Conservation (phyloP, 2,329 filamentous ascomycete species). For the Penicillium brasilianum region DNA sequence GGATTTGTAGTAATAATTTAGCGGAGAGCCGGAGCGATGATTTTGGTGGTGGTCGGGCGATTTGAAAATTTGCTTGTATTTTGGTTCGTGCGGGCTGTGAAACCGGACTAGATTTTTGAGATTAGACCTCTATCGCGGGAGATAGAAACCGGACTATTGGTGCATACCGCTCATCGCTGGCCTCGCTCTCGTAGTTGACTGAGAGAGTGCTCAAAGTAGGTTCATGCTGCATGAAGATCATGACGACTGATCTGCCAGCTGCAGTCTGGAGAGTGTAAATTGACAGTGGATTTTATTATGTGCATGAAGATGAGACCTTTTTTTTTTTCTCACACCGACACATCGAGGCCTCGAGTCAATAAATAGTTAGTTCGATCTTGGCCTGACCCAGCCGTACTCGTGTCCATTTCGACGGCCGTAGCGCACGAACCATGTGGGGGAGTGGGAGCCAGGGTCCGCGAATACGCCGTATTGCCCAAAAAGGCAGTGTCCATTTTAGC, state of each 20-base stretch:
- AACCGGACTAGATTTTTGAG: constrained; percentile 11
- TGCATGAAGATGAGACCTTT: neutral
- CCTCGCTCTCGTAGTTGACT: constrained; percentile 28
- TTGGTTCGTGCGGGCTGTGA: constrained; percentile 22
- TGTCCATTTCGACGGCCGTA: constrained; percentile 12
- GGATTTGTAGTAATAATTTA: constrained; percentile 40
- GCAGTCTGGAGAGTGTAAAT: neutral
- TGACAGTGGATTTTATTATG: neutral
- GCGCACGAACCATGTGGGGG: constrained; percentile 23
- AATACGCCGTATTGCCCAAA: constrained; percentile 3
- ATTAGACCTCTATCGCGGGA: neutral
- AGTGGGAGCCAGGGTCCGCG: neutral
- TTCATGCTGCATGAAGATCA: constrained; percentile 8
- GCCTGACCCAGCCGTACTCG: constrained; percentile 21
- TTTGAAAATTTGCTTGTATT: constrained; percentile 35
- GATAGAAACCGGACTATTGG: neutral
- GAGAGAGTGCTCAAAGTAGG: constrained; percentile 19
- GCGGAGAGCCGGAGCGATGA: constrained; percentile 35
- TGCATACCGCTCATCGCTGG: constrained; percentile 30
- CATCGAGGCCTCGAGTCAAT: neutral
- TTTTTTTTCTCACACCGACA: constrained; percentile 10
- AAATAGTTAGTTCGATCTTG: constrained; percentile 12
- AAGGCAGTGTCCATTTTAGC: constrained; percentile 3
- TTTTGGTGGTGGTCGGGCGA: constrained; percentile 40
- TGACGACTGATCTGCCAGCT: neutral